phyloP scores from a whole-genome alignment of 495 filamentous ascomycete genomes.

The Podospora sp. region DNA sequence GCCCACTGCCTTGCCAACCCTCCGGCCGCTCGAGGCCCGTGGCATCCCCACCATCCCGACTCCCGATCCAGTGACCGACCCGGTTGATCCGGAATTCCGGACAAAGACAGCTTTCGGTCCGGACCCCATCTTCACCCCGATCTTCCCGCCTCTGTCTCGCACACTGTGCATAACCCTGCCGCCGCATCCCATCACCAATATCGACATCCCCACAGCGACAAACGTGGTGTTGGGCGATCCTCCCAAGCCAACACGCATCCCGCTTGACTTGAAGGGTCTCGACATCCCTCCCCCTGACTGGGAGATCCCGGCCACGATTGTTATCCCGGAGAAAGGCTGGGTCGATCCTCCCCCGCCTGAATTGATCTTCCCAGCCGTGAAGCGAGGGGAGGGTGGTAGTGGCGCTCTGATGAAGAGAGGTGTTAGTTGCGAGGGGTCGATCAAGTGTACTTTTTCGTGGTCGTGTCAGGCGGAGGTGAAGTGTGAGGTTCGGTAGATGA shows the following conservation, averaged over 20 bases:
- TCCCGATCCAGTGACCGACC: background rate
- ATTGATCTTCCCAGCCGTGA: no score
- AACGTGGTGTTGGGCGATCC: background rate
- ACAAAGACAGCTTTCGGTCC: background rate
- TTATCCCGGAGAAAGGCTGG: background rate
- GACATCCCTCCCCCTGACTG: background rate
- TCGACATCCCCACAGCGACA: background rate
- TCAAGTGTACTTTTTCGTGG: no score
- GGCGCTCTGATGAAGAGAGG: no score
- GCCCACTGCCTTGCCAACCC: background rate
- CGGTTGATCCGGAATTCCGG: background rate
- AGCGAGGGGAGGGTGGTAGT: no score
- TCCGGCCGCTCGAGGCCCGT: background rate
- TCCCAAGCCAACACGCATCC: background rate
- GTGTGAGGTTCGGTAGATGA: no score
- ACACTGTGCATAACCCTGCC: background rate
- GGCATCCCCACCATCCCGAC: background rate
- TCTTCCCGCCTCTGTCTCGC: background rate
- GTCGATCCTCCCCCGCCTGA: background rate
- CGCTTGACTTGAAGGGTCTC: no score
- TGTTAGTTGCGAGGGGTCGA: no score
- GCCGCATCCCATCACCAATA: background rate
- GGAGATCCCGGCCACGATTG: background rate
- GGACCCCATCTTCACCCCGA: background rate
- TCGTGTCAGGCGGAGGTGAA: no score